Evolutionary conservation across 352 stramenopile genomes (phyloP).

Genomic region (Phytophthora sansomeana): DNA sequence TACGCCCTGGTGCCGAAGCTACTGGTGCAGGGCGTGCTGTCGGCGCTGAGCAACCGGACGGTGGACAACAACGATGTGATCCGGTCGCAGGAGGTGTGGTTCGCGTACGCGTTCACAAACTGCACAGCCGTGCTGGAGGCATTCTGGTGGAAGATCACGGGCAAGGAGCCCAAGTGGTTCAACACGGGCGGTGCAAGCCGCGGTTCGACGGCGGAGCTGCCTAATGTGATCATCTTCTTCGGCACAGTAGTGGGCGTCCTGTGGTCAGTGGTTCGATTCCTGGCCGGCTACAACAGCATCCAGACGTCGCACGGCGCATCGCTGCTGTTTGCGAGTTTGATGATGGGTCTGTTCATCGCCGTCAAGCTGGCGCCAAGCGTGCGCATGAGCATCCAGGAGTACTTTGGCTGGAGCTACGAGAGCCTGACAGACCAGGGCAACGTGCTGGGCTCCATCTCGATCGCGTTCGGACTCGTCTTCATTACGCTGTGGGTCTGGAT

Average conservation of each 20-base stretch:
- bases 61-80: slow-evolving; percentile 89
- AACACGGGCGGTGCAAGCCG: slow-evolving; percentile 79
- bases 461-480: slow-evolving; percentile 80
- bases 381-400: slow-evolving; percentile 89
- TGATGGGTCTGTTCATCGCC: slow-evolving; percentile 86
- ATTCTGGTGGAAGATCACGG: slow-evolving; percentile 87
- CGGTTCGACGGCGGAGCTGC: slow-evolving; percentile 72
- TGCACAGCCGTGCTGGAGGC: slow-evolving; percentile 78
- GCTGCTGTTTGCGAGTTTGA: slow-evolving; percentile 74
- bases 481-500: slow-evolving; percentile 87
- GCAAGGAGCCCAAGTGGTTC: slow-evolving; percentile 82
- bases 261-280: slow-evolving; percentile 82
- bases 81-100: slow-evolving; percentile 86
- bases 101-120: slow-evolving; percentile 87
- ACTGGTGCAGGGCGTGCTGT: slow-evolving; percentile 76
- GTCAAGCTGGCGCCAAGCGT: slow-evolving; percentile 84
- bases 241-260: slow-evolving; percentile 68
- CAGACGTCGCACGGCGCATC: slow-evolving; percentile 80
- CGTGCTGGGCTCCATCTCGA: slow-evolving; percentile 77
- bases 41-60: slow-evolving; percentile 80
- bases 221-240: slow-evolving; percentile 84
- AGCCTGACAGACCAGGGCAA: slow-evolving; percentile 88
- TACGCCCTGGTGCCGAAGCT: slow-evolving; percentile 85
- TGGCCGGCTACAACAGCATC: slow-evolving; percentile 78
- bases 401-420: slow-evolving; percentile 90